Conservation (phyloP, 2,329 filamentous ascomycete species). For the Alternaria sp. region DNA sequence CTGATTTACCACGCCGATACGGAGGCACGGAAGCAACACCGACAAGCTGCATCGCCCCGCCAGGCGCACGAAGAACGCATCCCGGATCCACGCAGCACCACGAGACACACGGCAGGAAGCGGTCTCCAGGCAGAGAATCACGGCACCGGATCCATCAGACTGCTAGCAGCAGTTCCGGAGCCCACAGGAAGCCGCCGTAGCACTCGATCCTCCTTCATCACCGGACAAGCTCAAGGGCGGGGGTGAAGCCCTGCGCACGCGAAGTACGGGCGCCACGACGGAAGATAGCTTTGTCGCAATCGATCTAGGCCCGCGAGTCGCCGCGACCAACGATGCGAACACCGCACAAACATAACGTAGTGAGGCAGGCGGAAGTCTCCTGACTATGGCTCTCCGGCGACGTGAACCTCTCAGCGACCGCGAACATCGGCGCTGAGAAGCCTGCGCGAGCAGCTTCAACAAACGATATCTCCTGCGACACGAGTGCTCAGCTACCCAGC, state of each 20-base stretch:
- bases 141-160: background rate
- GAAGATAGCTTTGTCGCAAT: background rate
- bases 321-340: background rate
- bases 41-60: background rate
- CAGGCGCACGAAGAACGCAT: background rate
- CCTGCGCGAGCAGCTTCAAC: background rate
- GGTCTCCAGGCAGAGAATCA: background rate
- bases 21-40: background rate
- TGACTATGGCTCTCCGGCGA: background rate
- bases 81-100: background rate
- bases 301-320: background rate
- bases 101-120: background rate
- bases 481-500: background rate
- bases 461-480: background rate
- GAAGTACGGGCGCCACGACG: background rate
- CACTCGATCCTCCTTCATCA: background rate
- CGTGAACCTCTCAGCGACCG: background rate
- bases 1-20: background rate
- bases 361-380: background rate
- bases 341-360: background rate
- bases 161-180: background rate
- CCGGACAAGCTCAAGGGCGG: background rate
- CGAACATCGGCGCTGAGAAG: background rate
- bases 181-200: background rate
- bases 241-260: background rate